phyloP scores from a whole-genome alignment of 192 early-diverging fungal species.

The Rhizoclosmatium globosum region DNA sequence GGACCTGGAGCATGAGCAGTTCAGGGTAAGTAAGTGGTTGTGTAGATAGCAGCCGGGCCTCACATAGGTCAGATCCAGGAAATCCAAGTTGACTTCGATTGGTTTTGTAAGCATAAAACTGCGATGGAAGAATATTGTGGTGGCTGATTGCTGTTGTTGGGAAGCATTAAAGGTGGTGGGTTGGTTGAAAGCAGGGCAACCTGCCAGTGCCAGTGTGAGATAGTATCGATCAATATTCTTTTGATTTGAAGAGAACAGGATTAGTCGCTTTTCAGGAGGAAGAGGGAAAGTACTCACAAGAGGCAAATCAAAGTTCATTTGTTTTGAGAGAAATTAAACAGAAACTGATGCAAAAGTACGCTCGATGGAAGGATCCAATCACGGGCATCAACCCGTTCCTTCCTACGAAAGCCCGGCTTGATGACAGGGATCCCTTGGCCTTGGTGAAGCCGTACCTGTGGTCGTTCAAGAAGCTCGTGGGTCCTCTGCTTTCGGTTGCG shows the following conservation, averaged over 20 bases:
- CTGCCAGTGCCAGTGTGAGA: conserved; percentile 40
- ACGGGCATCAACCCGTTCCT: conserved; percentile 90
- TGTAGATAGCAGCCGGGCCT: not conserved
- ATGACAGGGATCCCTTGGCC: not conserved
- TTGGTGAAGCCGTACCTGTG: not conserved
- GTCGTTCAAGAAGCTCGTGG: not conserved
- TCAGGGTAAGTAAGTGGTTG: not conserved
- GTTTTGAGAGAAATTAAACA: not conserved
- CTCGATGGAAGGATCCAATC: conserved; percentile 82
- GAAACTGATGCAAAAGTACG: conserved; percentile 79
- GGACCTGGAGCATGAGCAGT: conserved; percentile 28
- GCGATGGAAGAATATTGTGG: conserved; percentile 53
- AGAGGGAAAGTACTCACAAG: not conserved
- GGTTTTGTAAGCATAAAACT: conserved; percentile 49
- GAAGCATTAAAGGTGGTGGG: not conserved
- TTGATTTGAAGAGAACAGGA: not conserved
- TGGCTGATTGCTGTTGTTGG: conserved; percentile 48
- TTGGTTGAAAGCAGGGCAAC: not conserved
- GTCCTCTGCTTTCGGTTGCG: conserved; percentile 13
- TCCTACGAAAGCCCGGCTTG: conserved; percentile 59
- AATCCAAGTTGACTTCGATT: conserved; percentile 46
- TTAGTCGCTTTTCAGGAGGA: not conserved
- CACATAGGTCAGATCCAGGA: conserved; percentile 50
- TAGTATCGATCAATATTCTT: conserved; percentile 51
- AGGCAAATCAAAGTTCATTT: conserved; percentile 22